These are phyloP conservation scores for Euphorbia celastroides DNA, from an alignment of 441 rosid genomes.

Conservation along the genomic window DNA sequence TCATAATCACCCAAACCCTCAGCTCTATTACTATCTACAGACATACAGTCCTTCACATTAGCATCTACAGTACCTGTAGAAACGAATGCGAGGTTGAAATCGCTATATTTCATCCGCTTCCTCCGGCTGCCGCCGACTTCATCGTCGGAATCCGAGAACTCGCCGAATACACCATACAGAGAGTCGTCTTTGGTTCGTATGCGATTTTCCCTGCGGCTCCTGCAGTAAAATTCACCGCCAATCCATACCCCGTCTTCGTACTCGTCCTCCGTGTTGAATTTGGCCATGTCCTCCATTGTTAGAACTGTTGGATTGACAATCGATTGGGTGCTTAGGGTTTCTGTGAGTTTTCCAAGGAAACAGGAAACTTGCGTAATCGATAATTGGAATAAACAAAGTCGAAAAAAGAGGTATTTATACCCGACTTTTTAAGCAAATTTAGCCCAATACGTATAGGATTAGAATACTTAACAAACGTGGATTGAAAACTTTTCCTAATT, in stretches of 20 bases:
- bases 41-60: too few relatives aligned
- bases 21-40: constrained; percentile 23
- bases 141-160: constrained; percentile 54
- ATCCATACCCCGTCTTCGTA: constrained; percentile 72
- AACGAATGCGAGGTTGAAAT: constrained; percentile 39
- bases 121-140: constrained; percentile 23
- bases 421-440: too few relatives aligned
- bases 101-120: constrained; percentile 42
- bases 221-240: constrained; percentile 56
- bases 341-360: too few relatives aligned
- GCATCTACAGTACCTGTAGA: constrained; percentile 51
- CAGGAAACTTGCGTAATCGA: too few relatives aligned
- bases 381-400: too few relatives aligned
- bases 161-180: constrained; percentile 57
- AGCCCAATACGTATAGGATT: too few relatives aligned
- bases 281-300: constrained; percentile 88
- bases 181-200: constrained; percentile 67
- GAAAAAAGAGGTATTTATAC: too few relatives aligned
- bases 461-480: too few relatives aligned
- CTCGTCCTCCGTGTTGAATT: constrained; percentile 73
- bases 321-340: too few relatives aligned
- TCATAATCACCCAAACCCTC: constrained; percentile 12
- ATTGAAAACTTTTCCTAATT: too few relatives aligned
- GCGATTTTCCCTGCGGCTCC: constrained; percentile 53
- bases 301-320: too few relatives aligned